Conservation (phyloP, 352 stramenopile genomes). For the Phytophthora europaea region DNA sequence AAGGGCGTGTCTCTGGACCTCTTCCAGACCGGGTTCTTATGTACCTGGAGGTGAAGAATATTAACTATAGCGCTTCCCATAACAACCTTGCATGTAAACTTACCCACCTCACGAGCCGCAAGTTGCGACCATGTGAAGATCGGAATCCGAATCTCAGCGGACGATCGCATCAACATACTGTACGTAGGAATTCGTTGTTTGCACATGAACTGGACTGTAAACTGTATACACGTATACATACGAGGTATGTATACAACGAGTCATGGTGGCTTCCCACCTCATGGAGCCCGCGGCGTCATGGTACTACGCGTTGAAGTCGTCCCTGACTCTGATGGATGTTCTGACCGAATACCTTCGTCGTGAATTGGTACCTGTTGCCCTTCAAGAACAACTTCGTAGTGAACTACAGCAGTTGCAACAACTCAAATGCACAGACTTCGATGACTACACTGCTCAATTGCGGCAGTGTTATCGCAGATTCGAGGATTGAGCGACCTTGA, state of each 20-base stretch:
- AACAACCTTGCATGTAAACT: no score
- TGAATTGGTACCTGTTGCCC: background rate
- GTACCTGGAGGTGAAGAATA: background rate
- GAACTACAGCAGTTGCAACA: background rate
- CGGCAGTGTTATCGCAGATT: background rate
- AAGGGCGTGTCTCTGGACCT: background rate
- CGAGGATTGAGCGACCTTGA: background rate
- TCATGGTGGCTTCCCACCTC: background rate
- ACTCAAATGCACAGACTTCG: background rate
- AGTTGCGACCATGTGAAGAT: no score
- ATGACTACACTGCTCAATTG: background rate
- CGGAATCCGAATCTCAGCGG: no score
- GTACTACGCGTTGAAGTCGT: background rate
- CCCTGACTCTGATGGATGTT: background rate
- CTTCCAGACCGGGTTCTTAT: background rate
- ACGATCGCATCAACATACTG: no score
- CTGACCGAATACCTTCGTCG: background rate
- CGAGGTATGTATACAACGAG: no score
- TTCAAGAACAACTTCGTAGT: background rate
- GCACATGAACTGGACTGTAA: no score
- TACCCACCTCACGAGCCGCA: no score
- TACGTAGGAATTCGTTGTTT: no score
- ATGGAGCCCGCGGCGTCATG: background rate
- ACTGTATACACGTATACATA: no score
- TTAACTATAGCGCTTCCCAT: background rate